Evolutionary conservation across 192 early-diverging fungal genomes (phyloP).

Genomic region (Coemansia sp.): DNA sequence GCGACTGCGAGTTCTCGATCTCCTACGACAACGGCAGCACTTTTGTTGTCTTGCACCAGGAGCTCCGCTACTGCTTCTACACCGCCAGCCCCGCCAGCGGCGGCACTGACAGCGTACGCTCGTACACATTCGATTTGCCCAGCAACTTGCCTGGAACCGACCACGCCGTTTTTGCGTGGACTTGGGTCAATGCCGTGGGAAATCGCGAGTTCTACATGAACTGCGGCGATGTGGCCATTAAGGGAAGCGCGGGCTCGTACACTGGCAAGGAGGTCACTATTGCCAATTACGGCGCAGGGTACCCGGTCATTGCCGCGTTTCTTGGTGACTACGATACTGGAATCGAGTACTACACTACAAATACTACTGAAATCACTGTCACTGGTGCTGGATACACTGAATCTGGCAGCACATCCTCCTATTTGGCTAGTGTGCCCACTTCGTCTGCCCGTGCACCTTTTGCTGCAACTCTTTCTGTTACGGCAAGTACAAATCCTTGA

Average conservation of each 20-base stretch:
- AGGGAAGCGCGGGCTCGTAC: conserved; percentile 20
- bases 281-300: conserved; percentile 58
- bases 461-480: no score
- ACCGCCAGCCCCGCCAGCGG: conserved; percentile 4
- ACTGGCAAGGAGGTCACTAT: conserved; percentile 48
- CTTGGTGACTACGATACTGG: conserved; percentile 32
- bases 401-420: no score
- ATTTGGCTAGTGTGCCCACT: not conserved
- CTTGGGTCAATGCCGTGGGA: conserved; percentile 69
- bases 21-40: conserved; percentile 61
- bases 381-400: not conserved
- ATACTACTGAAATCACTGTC: not conserved
- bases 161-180: conserved; percentile 58
- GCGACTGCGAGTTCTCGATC: conserved; percentile 64
- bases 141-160: conserved; percentile 31
- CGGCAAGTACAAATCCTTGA: no score
- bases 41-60: conserved; percentile 57
- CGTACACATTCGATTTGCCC: conserved; percentile 27
- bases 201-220: conserved; percentile 72
- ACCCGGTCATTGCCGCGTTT: conserved; percentile 56
- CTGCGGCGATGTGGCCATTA: conserved; percentile 59
- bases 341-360: conserved; percentile 16
- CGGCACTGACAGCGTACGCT: conserved; percentile 10
- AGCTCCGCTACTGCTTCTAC: conserved; percentile 55
- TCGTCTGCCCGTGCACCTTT: not conserved